Evolutionary conservation across 768 basidiomycete species (phyloP).

Genomic region (Lactifluus hygrophoroides): DNA sequence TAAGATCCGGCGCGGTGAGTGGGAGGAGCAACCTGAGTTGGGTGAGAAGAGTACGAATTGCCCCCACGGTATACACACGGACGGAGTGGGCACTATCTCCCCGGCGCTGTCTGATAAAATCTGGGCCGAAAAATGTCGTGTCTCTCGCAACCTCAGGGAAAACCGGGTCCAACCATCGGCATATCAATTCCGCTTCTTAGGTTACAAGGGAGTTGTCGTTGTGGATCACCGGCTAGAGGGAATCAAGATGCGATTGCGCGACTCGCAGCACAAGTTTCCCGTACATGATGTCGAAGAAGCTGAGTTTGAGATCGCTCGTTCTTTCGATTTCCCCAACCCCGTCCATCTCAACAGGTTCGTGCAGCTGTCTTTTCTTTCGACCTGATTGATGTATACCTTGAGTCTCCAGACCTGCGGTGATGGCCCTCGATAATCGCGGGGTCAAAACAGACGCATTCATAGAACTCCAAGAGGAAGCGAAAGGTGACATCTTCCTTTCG

Average conservation of each 20-base stretch:
- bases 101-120: slow-evolving; percentile 46
- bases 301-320: too few species aligned
- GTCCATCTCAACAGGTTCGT: slow-evolving; percentile 67
- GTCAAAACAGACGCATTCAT: slow-evolving; percentile 51
- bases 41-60: too few species aligned
- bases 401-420: slow-evolving; percentile 52
- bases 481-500: slow-evolving; percentile 50
- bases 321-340: too few species aligned
- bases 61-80: slow-evolving; percentile 60
- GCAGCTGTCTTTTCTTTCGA: background rate
- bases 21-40: slow-evolving; percentile 57
- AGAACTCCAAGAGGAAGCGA: slow-evolving; percentile 49
- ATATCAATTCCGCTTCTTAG: slow-evolving; percentile 78
- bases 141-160: slow-evolving; percentile 13
- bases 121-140: slow-evolving; percentile 45
- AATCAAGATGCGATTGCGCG: slow-evolving; percentile 59
- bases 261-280: slow-evolving; percentile 71
- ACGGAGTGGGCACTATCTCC: slow-evolving; percentile 78
- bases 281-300: slow-evolving; percentile 35
- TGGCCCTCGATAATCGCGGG: slow-evolving; percentile 72
- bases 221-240: too few species aligned
- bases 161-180: slow-evolving; percentile 22
- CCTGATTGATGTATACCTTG: background rate
- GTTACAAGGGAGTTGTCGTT: slow-evolving; percentile 70
- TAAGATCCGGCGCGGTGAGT: slow-evolving; percentile 43